Base-by-base conservation (phyloP, 2,329 filamentous ascomycete genomes). In the Karstenula rhodostoma region DNA sequence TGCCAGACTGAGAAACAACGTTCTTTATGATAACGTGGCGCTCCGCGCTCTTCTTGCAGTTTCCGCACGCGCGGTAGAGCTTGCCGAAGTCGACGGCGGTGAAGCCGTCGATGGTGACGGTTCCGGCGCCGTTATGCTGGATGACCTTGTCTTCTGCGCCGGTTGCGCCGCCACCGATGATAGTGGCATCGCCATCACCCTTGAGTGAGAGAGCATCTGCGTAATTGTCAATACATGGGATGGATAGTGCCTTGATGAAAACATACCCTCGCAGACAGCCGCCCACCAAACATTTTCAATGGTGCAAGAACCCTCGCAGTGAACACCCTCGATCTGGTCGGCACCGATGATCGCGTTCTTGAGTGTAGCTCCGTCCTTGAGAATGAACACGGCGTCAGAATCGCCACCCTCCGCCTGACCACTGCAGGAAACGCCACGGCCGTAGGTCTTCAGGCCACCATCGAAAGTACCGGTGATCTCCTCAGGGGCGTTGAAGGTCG, bases 291-390 rank as follows among this genome's bases (percentile, higher is more conserved):
- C 79, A 62, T 80, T 80, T 56, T 77, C 77, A 32, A 83, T 73
- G 22, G 78, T 82, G 73, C 83, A 84, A 29, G 78, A 73, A 35
- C 81, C 83, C 61, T 78, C 69, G 74, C 83, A 85, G 74, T 85
- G 83, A 43, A 85, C 79, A 60, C 82, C 83, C 69, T 85, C 83
- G 33, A 78, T 75, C 67, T 84, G 80, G 58, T 80, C 79, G 25
- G 76, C 73, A 7, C 83, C 82, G 55, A 85, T 84, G 72, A 85
- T 84, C 67, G 81, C 82, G 67, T 85, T 85, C 66, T 78, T 80
- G 44, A 85, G 72, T 17, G 80, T 81, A 17, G 79, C 83, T 22
- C 83, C 83, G 27, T 78, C 71, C 64, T 80, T 76, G 47, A 85
- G 75, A 58, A 82, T 77, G 77, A 85, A 85, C 67, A 85, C 82